Conservation (phyloP, 306 rosid genomes). For the Hippophae gyantsensis region DNA sequence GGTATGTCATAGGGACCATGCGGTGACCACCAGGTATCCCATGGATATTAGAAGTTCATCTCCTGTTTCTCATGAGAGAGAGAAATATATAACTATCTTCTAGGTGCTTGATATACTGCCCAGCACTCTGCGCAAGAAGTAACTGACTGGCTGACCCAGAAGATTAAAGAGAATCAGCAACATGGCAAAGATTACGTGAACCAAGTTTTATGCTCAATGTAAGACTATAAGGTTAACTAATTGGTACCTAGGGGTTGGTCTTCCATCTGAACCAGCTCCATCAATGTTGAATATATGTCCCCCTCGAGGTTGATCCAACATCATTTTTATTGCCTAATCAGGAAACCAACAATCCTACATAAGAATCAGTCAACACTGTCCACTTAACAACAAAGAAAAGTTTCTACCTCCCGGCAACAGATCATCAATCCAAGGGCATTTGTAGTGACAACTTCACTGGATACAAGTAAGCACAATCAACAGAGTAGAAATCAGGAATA, state of each 20-base stretch:
- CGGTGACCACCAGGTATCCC: no score
- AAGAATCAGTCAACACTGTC: constrained; percentile 14
- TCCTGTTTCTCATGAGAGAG: no score
- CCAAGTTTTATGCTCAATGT: background rate
- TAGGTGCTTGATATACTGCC: no score
- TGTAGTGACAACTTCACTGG: constrained; percentile 93
- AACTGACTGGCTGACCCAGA: no score
- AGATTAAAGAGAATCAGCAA: background rate
- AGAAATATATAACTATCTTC: no score
- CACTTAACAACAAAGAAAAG: constrained; percentile 17
- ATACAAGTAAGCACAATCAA: constrained; percentile 18
- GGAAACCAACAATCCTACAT: constrained; percentile 21
- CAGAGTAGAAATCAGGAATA: background rate
- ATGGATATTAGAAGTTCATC: no score
- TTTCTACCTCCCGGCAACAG: constrained; percentile 89
- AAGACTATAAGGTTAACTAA: constrained; percentile 9
- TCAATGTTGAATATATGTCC: constrained; percentile 95
- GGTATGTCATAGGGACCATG: no score
- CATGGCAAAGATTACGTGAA: constrained; percentile 1
- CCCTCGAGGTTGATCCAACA: constrained; percentile 77
- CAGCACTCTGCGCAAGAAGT: no score
- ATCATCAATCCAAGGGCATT: constrained; percentile 93
- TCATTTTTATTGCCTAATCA: constrained; percentile 81
- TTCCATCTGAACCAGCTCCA: constrained; percentile 98
- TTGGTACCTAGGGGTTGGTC: constrained; percentile 89